phyloP scores from a whole-genome alignment of 805 yeast species.

The Metschnikowia dekortorum region DNA sequence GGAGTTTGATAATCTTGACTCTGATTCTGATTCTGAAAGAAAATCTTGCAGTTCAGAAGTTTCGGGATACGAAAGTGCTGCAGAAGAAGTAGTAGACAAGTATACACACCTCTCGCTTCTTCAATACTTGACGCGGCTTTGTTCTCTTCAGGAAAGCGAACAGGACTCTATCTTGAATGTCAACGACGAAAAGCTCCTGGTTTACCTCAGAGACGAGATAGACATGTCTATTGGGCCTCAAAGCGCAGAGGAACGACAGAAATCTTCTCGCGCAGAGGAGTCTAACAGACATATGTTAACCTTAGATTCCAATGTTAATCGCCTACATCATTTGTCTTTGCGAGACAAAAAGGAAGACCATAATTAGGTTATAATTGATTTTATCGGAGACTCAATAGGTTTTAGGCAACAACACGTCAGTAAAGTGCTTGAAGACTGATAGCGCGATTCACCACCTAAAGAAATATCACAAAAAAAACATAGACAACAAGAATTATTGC shows the following conservation, averaged over 20 bases:
- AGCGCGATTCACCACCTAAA: no score
- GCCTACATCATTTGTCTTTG: constrained; percentile 28
- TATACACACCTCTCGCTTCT: constrained; percentile 48
- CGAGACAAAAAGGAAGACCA: constrained; percentile 5
- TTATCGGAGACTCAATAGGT: no score
- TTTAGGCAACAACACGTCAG: no score
- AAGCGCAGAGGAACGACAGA: constrained; percentile 13
- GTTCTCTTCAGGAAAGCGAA: constrained; percentile 58
- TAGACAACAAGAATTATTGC: no score
- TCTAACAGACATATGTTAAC: constrained; percentile 17
- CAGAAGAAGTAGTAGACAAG: constrained; percentile 8
- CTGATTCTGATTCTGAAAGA: constrained; percentile 19
- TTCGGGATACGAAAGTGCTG: constrained; percentile 7
- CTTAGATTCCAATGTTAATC: constrained; percentile 30
- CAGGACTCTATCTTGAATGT: constrained; percentile 48
- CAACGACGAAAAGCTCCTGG: constrained; percentile 61
- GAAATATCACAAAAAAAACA: no score
- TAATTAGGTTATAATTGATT: no score
- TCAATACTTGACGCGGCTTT: constrained; percentile 59
- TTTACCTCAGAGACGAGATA: constrained; percentile 59
- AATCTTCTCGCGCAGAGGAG: constrained; percentile 7
- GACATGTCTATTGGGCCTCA: constrained; percentile 18
- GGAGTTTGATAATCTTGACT: constrained; percentile 13
- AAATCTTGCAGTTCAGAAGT: constrained; percentile 19
- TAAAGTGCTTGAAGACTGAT: no score